Conservation (phyloP, 495 filamentous ascomycete genomes). For the Mytilinidion resinicola region DNA sequence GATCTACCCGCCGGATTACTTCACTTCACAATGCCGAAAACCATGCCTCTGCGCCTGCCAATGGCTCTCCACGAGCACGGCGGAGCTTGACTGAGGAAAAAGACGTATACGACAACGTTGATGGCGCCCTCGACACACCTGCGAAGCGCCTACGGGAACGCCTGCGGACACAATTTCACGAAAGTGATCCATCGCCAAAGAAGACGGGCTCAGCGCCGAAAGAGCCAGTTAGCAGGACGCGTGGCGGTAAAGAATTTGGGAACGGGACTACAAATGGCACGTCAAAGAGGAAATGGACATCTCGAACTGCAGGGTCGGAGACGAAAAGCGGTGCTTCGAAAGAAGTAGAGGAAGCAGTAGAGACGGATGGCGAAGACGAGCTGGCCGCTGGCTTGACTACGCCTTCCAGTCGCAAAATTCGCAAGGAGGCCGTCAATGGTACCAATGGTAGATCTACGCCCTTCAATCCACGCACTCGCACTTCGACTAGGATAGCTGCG, state of each 20-base stretch:
- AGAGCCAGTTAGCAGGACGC: not conserved
- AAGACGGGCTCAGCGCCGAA: not conserved
- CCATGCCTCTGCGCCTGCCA: not conserved
- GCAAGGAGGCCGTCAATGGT: not conserved
- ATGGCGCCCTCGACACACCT: slow-evolving; percentile 17
- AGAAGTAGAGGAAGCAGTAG: slow-evolving; percentile 1
- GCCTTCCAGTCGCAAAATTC: slow-evolving; percentile 5
- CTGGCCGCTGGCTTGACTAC: slow-evolving; percentile 9
- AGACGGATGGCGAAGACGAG: slow-evolving; percentile 14
- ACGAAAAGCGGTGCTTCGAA: not conserved
- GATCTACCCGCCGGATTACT: slow-evolving; percentile 4
- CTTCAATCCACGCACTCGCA: not conserved
- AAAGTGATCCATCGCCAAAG: not conserved
- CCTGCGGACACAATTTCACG: not conserved
- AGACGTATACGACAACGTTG: slow-evolving; percentile 30
- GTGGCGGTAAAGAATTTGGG: not conserved
- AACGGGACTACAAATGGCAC: not conserved
- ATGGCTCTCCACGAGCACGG: not conserved
- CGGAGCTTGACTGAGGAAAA: slow-evolving; percentile 5
- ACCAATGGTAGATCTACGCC: not conserved
- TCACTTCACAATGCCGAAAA: not conserved
- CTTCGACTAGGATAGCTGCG: not conserved
- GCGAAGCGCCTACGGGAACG: slow-evolving; percentile 1
- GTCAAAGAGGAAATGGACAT: not conserved
- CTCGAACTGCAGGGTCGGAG: not conserved